Base-by-base conservation (phyloP, 208 protist genomes). In the Phytomonas sp. region DNA sequence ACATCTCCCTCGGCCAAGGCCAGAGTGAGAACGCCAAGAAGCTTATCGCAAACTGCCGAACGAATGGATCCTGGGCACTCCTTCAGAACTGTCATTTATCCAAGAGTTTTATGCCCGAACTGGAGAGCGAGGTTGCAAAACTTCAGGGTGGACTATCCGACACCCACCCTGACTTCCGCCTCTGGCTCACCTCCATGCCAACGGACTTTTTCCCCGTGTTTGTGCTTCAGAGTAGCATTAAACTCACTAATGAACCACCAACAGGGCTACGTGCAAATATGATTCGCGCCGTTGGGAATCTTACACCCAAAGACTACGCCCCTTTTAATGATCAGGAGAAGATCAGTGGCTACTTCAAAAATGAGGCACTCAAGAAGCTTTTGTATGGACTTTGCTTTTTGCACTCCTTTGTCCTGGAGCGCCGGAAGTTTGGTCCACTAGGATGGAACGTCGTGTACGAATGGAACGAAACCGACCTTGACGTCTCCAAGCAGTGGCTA, bases 121-220 rank as follows among this genome's bases (percentile, higher is more conserved):
- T 99, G 62, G 93, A 98, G 78, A 72, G 79, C 23, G 89, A 98
- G 52, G 94, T 98, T 30, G 91, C 93, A 29, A 75, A 61, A 29
- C 78, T 98, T 64, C 78, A 89, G 29, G 10, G 1, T 11, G 64
- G 32, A 64, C 12, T 67, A 16, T 36, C 62, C 0, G 80, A 90
- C 56, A 73, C 92, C 14, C 80, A 98, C 79, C 74, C 73, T 3
- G 79, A 93, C 67, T 99, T 99, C 80, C 89, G 98, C 31, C 85
- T 99, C 29, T 99, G 98, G 97, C 85, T 99, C 60, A 99, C 97
- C 19, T 98, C 96, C n/a, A 99, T 98, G 96, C 98, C 98, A 40
- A 94, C 88, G 1, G 87, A 94, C 74, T 94, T 97, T 75, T 99
- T 99, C 87, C 98, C 98, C 4, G 89, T 99, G 29, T 93, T 97